Evolutionary conservation across 768 basidiomycete species (phyloP).

Genomic region (Ramaria sp.): DNA sequence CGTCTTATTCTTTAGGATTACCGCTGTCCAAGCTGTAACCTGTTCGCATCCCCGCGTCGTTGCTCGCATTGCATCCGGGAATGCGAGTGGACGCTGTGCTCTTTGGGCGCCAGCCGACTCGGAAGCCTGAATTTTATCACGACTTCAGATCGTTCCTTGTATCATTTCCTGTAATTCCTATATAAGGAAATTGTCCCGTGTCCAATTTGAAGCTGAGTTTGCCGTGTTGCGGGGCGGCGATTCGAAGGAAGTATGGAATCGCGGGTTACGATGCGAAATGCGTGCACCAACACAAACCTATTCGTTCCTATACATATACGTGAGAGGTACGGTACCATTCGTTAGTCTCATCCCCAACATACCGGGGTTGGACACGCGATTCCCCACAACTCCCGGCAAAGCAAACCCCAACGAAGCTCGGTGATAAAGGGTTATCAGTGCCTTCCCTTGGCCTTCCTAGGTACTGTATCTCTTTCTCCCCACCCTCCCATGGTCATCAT

Average conservation of each 20-base stretch:
- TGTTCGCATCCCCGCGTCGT: constrained; percentile 70
- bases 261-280: too few species aligned
- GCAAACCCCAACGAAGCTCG: constrained; percentile 1
- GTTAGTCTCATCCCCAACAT: not conserved
- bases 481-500: not conserved
- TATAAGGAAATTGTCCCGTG: not conserved
- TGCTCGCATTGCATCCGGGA: constrained; percentile 68
- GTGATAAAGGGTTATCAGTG: not conserved
- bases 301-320: too few species aligned
- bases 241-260: not conserved
- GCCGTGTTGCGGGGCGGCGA: not conserved
- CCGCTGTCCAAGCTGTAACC: constrained; percentile 85
- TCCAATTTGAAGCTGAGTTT: not conserved
- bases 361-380: not conserved
- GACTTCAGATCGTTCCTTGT: not conserved
- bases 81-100: constrained; percentile 68
- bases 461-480: not conserved
- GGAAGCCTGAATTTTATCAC: not conserved
- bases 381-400: not conserved
- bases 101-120: constrained; percentile 52
- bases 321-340: not conserved
- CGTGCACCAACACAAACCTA: too few species aligned
- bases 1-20: constrained; percentile 35
- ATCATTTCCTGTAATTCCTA: not conserved
- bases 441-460: not conserved